These are phyloP conservation scores for Cornus florida DNA, from an alignment of 148 eudicot species.

Conservation along the genomic window DNA sequence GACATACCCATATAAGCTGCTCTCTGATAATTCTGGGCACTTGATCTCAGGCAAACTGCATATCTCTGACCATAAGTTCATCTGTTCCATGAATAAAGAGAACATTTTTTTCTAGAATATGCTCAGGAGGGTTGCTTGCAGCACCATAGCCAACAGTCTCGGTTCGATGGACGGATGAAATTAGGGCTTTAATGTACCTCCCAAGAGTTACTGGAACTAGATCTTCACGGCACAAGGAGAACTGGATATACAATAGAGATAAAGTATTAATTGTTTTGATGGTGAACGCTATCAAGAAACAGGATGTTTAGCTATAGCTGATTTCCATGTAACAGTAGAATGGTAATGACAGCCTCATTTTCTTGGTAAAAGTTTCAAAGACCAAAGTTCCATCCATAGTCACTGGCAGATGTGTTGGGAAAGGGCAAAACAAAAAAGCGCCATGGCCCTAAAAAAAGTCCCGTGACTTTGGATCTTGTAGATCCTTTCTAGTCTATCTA, in stretches of 20 bases:
- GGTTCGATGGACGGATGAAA: conserved; percentile 51
- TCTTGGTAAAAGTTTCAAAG: background rate
- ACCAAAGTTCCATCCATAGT: too few relatives aligned
- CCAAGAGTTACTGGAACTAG: conserved; percentile 93
- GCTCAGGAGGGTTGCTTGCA: conserved; percentile 49
- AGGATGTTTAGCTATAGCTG: background rate
- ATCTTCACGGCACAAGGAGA: conserved; percentile 95
- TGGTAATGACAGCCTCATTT: background rate
- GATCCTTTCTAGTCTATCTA: too few relatives aligned
- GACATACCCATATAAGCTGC: conserved; percentile 75
- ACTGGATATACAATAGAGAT: conserved; percentile 56
- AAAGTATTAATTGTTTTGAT: conserved; percentile 10
- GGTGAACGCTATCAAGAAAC: background rate
- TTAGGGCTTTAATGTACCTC: conserved; percentile 74
- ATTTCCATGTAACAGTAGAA: background rate
- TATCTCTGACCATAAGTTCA: conserved; percentile 85
- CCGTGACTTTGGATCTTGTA: too few relatives aligned
- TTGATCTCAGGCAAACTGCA: conserved; percentile 79
- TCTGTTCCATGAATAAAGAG: conserved; percentile 85
- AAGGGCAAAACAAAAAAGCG: too few relatives aligned
- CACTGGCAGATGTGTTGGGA: too few relatives aligned
- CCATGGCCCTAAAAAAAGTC: too few relatives aligned
- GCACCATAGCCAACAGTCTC: conserved; percentile 24
- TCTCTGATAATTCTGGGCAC: conserved; percentile 71
- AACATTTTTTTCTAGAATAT: conserved; percentile 85